These are phyloP conservation scores for Trypethelium eluteriae DNA, from an alignment of 495 filamentous ascomycete species.

Conservation along the genomic window DNA sequence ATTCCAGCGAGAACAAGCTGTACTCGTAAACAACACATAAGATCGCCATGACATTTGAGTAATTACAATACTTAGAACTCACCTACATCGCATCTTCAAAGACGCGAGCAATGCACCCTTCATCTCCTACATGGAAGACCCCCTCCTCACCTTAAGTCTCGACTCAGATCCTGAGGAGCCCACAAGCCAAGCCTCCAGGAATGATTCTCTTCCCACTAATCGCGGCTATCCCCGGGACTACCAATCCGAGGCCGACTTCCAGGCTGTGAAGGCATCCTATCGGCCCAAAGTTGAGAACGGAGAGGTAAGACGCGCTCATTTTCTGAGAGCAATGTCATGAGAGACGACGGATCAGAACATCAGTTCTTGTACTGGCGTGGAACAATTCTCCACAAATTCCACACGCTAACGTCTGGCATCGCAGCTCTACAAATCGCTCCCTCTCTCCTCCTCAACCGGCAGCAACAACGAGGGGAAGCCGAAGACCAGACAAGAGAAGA, in stretches of 20 bases:
- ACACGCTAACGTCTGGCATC: not conserved
- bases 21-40: too few species aligned
- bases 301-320: not conserved
- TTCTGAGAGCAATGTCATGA: too few species aligned
- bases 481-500: constrained; percentile 15
- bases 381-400: too few species aligned
- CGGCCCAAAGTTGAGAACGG: constrained; percentile 13
- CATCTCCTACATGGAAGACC: not conserved
- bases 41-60: too few species aligned
- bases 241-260: not conserved
- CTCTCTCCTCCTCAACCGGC: not conserved
- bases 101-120: not conserved
- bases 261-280: constrained; percentile 6
- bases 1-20: too few species aligned
- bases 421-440: constrained; percentile 15
- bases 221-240: not conserved
- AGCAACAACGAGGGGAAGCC: not conserved
- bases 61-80: too few species aligned
- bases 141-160: not conserved
- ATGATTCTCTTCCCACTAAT: not conserved
- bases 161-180: not conserved
- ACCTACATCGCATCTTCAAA: too few species aligned
- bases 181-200: not conserved
- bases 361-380: not conserved
- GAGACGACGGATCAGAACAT: not conserved